Base-by-base conservation (phyloP, 331 rosid genomes). In the Quercus lobata region DNA sequence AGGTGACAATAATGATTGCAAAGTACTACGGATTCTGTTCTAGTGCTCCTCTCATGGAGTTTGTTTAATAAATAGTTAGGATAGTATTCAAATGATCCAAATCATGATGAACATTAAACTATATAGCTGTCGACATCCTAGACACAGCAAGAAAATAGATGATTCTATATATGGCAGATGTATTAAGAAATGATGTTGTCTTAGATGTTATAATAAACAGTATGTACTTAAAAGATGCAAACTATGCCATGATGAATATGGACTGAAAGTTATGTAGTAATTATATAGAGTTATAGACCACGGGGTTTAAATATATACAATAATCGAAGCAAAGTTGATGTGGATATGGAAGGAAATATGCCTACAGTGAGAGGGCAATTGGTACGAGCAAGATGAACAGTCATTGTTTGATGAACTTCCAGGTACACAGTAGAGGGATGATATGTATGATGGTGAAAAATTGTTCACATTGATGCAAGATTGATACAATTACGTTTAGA, bases 21-120 rank as follows among this genome's bases (percentile, higher is more conserved):
- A 82, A 86, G 85, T 87, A 84, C 80, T 16, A 27, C 25, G 81
- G 76, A 78, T 83, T 73, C 76, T 52, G 75, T 74, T 81, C 65
- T 69, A 24, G 71, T 70, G 32, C 41, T 66, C 46, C 61, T 57
- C 71, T 79, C 46, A 60, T 76, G 66, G 30, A 69, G 63, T 46
- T 71, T 46, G 2, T 57, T 61, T 60, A 52, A 65, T 29, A 65
- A 65, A 65, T 17, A 65, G 71, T 65, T 19, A 34, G 18, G 12
- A 17, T 57, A 73, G 7, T 32, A 61, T 84, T 71, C 24, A 65
- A 19, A 32, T 44, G 74, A 84, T 80, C 32, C 24, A 60, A 69
- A 68, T 55, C 35, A 58, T 66, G 82, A 84, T 77, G 49, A 77
- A 37, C 74, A 77, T 73, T 66, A 34, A 16, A 74, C 24, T 57